Evolutionary conservation across 345 rosid genomes (phyloP).

Genomic region (Gossypium mustelinum): DNA sequence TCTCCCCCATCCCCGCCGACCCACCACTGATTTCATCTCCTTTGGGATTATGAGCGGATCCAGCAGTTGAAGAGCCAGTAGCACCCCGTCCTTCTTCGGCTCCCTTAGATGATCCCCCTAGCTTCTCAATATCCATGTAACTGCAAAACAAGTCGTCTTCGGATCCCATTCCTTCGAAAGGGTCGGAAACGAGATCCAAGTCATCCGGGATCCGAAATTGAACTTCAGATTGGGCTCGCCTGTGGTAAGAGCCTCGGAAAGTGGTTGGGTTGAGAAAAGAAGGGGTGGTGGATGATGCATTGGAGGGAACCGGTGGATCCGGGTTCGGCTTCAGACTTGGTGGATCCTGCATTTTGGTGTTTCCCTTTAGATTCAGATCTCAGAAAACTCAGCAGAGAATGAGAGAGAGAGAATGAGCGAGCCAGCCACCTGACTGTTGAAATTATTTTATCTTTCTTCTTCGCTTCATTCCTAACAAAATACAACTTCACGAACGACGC

Average conservation of each 20-base stretch:
- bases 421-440: conserved; percentile 4
- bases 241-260: conserved; percentile 52
- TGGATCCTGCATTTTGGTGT: conserved; percentile 39
- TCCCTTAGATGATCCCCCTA: conserved; percentile 53
- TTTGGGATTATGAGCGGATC: conserved; percentile 21
- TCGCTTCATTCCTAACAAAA: not conserved
- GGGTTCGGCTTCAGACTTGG: conserved; percentile 25
- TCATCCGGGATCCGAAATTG: conserved; percentile 78
- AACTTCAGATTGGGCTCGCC: conserved; percentile 78
- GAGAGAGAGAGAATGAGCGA: conserved; percentile 18
- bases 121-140: conserved; percentile 79
- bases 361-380: conserved; percentile 17
- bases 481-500: not conserved
- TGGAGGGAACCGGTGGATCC: conserved; percentile 13
- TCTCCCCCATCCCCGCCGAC: conserved; percentile 16
- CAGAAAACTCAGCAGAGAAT: conserved; percentile 10
- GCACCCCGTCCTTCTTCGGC: conserved; percentile 17
- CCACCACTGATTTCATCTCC: conserved; percentile 28
- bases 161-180: conserved; percentile 62
- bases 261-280: conserved; percentile 18
- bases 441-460: conserved; percentile 18
- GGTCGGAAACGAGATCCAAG: conserved; percentile 59
- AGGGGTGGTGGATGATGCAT: not conserved
- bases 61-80: conserved; percentile 27
- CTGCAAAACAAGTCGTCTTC: conserved; percentile 75